A percentile compares a stretch with the other conserved stretches of the same genome.
These are phyloP conservation scores for Sporisorium iseilematis-ciliati DNA, from an alignment of 1,284 basidiomycete species.

Conservation along the genomic window DNA sequence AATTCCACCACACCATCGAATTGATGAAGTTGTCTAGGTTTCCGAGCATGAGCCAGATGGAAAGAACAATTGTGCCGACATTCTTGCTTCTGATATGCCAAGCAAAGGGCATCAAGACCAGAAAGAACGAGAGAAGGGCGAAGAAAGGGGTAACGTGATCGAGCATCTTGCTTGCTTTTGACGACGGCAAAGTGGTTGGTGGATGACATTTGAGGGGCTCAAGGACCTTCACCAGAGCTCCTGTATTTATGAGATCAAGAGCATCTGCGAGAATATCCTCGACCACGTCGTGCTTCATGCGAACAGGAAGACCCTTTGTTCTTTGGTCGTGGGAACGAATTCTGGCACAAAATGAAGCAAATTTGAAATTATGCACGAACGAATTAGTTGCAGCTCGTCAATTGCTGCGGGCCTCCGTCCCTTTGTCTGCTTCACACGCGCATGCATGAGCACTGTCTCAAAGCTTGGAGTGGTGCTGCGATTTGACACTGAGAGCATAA, in stretches of 20 bases:
- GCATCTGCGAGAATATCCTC: background rate
- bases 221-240: background rate
- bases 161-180: constrained; percentile 9
- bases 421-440: background rate
- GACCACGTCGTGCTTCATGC: background rate
- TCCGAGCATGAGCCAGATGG: constrained; percentile 14
- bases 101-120: constrained; percentile 16
- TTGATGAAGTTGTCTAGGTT: constrained; percentile 27
- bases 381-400: background rate
- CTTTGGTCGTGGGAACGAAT: background rate
- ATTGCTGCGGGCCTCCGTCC: background rate
- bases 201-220: background rate
- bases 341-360: background rate
- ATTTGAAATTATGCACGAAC: background rate
- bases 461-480: too few species aligned
- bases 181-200: background rate
- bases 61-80: constrained; percentile 16
- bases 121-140: constrained; percentile 1
- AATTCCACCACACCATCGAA: constrained; percentile 17
- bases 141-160: constrained; percentile 24
- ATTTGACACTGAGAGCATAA: too few species aligned
- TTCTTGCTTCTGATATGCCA: constrained; percentile 28
- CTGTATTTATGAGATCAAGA: background rate
- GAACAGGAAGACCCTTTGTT: constrained; percentile 2
- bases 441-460: too few species aligned